Evolutionary conservation across 2,329 filamentous ascomycete genomes (phyloP).

Genomic region (Penicillium sp.): DNA sequence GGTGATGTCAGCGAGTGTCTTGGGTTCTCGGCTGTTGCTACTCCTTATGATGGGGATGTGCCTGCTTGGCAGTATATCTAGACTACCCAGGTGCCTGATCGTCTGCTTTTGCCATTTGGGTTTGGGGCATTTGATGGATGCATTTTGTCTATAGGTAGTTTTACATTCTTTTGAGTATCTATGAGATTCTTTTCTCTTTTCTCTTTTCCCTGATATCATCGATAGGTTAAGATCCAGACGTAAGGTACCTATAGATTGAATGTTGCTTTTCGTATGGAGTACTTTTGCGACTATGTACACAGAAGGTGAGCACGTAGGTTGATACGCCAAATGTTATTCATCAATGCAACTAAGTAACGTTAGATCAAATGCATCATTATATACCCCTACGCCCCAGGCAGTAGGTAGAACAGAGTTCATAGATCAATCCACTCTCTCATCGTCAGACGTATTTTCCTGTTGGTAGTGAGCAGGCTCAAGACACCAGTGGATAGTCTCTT

Average conservation of each 20-base stretch:
- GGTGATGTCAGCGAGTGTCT: constrained; percentile 40
- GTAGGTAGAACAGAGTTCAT: constrained; percentile 1
- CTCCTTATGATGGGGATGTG: constrained; percentile 25
- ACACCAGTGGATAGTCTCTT: not conserved
- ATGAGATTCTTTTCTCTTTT: too few species aligned
- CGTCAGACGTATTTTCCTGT: constrained; percentile 1
- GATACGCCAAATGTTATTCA: not conserved
- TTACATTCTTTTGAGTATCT: too few species aligned
- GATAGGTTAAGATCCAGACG: too few species aligned
- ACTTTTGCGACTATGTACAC: too few species aligned
- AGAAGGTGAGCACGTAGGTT: too few species aligned
- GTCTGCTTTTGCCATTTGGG: not conserved
- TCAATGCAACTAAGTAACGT: not conserved
- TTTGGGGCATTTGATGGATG: not conserved
- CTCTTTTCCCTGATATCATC: too few species aligned
- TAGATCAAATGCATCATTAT: constrained; percentile 1
- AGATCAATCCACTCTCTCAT: not conserved
- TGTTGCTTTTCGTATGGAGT: too few species aligned
- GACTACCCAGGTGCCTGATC: too few species aligned
- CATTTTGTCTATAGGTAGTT: too few species aligned
- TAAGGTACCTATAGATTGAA: too few species aligned
- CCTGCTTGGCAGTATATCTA: constrained; percentile 45
- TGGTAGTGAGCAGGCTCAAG: not conserved
- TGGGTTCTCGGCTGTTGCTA: constrained; percentile 39
- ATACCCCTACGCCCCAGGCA: constrained; percentile 6